Evolutionary conservation across 352 stramenopile genomes (phyloP), one percentile per base, ranked within the genome.

Genomic region (Phytophthora capsici): DNA sequence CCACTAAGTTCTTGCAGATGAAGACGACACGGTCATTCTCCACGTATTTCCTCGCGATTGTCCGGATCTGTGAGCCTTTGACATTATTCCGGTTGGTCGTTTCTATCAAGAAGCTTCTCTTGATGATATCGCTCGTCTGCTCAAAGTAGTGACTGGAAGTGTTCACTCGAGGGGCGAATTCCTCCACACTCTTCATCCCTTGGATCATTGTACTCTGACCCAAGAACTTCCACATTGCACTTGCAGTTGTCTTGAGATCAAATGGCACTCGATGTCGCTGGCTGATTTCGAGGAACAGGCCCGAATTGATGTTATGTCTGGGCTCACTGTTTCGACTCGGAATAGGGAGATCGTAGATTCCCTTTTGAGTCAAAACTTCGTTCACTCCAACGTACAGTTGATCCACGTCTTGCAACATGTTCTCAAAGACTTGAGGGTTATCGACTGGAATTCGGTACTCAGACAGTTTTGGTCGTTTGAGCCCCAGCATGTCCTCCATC

Each of bases 201-300:
- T 65, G 37, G 1, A 68, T 47, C 2, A 10, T 20, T 1, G 59
- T 10, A 10, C 9, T 52, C 19, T 36, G 22, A 14, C 25, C 12
- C 30, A 66, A 37, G 10, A 19, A 19, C 19, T 57, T 61, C 48
- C 61, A 63, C 17, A 70, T 19, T 1, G 66, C 66, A 23, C 44
- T 43, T 26, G 55, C 51, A 3, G 59, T 58, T 2, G 34, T 36
- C 7, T 19, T 17, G 4, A 58, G 13, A 4, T 54, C 43, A 22
- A 80, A 80, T 2, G 72, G 72, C 14, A 80, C 30, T 10, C 25
- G 3, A 1, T 70, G 56, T 4, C 52, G 49, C n/a, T 80, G 46
- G 17, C 63, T 50, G 1, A 80, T 17, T 7, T 80, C 63, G n/a
- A 80, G 17, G 34, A 80, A 80, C 17, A 62, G 26, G 2, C 58